Evolutionary conservation across 1,284 basidiomycete species (phyloP).

Genomic region (Fomitopsis betulina): DNA sequence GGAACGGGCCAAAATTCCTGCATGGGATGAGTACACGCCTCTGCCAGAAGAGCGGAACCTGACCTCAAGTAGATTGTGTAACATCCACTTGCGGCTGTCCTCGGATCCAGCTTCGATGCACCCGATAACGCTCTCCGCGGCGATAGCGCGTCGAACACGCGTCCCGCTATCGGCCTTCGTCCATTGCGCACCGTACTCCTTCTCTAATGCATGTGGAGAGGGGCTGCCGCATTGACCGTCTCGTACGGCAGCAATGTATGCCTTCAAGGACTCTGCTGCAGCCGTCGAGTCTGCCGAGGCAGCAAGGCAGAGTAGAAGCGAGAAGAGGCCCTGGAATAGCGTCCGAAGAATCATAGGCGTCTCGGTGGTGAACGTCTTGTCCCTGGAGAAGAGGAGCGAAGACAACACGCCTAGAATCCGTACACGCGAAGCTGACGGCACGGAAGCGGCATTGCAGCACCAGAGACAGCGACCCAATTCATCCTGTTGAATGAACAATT

Average conservation of each 20-base stretch:
- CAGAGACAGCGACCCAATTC: slow-evolving; percentile 58
- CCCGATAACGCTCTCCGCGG: slow-evolving; percentile 31
- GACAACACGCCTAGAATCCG: slow-evolving; percentile 47
- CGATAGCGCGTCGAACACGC: slow-evolving; percentile 22
- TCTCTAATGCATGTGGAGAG: slow-evolving; percentile 27
- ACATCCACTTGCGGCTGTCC: slow-evolving; percentile 25
- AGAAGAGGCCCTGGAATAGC: slow-evolving; percentile 47
- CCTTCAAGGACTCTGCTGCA: slow-evolving; percentile 25
- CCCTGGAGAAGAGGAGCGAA: slow-evolving; percentile 43
- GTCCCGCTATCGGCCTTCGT: slow-evolving; percentile 27
- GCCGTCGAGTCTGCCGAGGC: slow-evolving; percentile 13
- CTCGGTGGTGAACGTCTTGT: slow-evolving; percentile 37
- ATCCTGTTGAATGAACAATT: slow-evolving; percentile 27
- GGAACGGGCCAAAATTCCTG: slow-evolving; percentile 48
- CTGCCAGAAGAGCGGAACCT: background rate
- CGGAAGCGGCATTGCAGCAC: slow-evolving; percentile 57
- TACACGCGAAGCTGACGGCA: slow-evolving; percentile 36
- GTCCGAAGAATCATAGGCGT: slow-evolving; percentile 48
- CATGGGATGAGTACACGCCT: background rate
- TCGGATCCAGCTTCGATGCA: slow-evolving; percentile 32
- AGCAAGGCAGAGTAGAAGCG: slow-evolving; percentile 38
- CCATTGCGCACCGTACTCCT: slow-evolving; percentile 31
- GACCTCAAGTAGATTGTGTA: slow-evolving; percentile 29
- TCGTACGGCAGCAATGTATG: slow-evolving; percentile 25
- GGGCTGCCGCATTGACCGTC: slow-evolving; percentile 29